Conservation (phyloP, 371 early-diverging fungal genomes). For the Mortierella sp. region DNA sequence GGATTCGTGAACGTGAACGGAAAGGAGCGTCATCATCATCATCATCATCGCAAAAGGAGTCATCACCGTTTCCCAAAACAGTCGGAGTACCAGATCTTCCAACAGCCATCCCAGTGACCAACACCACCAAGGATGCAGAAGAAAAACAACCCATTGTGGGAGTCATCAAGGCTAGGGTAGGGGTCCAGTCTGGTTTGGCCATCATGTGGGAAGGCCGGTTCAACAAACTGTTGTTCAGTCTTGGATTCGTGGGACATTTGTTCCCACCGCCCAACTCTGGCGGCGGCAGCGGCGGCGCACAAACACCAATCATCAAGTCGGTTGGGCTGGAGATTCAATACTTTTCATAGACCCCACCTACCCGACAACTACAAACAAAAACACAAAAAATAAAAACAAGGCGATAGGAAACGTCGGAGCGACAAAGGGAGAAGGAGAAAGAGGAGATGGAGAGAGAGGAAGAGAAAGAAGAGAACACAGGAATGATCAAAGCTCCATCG, state of each 20-base stretch:
- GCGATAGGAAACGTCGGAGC: too few species aligned
- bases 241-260: slow-evolving; percentile 69
- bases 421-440: too few species aligned
- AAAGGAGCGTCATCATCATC: slow-evolving; percentile 1
- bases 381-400: too few species aligned
- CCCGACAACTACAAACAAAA: too few species aligned
- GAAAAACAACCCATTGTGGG: slow-evolving; percentile 56
- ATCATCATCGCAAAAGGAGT: not conserved
- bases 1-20: slow-evolving; percentile 57
- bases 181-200: slow-evolving; percentile 64
- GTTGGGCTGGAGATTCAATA: slow-evolving; percentile 75
- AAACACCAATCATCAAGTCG: slow-evolving; percentile 60
- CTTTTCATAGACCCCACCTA: slow-evolving; percentile 69
- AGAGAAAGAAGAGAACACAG: too few species aligned
- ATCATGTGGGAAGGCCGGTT: slow-evolving; percentile 77
- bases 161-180: slow-evolving; percentile 68
- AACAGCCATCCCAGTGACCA: not conserved
- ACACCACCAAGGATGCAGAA: slow-evolving; percentile 7
- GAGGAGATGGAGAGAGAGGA: too few species aligned
- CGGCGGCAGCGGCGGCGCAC: too few species aligned
- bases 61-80: slow-evolving; percentile 29
- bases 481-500: too few species aligned
- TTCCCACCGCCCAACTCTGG: slow-evolving; percentile 40
- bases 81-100: slow-evolving; percentile 28
- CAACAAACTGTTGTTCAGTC: slow-evolving; percentile 67